Conservation (phyloP, 257 asterid genomes). For the Salvia miltiorrhiza region DNA sequence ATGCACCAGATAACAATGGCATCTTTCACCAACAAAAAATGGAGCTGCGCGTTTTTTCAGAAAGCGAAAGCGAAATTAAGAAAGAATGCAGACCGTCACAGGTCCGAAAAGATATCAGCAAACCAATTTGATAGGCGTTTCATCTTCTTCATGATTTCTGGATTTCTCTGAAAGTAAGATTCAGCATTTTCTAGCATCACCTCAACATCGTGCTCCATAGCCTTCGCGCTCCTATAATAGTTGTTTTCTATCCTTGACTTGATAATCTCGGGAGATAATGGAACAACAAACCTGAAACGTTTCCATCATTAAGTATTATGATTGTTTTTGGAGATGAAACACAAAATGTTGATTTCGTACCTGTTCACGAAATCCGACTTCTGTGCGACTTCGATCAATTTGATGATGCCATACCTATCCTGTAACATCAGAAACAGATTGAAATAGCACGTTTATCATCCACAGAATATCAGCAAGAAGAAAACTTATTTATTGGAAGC, state of each 20-base stretch:
- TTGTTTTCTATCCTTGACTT: constrained; percentile 56
- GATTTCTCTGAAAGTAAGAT: constrained; percentile 50
- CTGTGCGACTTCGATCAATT: constrained; percentile 61
- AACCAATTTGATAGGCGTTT: constrained; percentile 51
- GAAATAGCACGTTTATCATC: neutral
- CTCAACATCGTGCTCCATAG: constrained; percentile 58
- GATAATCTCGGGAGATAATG: constrained; percentile 66
- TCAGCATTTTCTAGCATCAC: constrained; percentile 63
- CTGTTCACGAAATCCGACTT: constrained; percentile 74
- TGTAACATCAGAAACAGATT: constrained; percentile 39
- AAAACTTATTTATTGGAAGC: neutral
- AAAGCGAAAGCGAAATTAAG: neutral
- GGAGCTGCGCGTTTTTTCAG: constrained; percentile 13
- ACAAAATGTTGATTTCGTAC: constrained; percentile 27
- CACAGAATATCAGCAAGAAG: neutral
- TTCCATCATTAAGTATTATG: neutral
- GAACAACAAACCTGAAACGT: constrained; percentile 81
- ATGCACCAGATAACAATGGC: constrained; percentile 3
- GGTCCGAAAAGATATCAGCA: constrained; percentile 28
- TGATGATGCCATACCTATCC: constrained; percentile 64
- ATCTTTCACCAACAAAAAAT: constrained; percentile 17
- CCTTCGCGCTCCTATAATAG: constrained; percentile 64
- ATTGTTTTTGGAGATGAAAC: neutral
- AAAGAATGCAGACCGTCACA: constrained; percentile 21
- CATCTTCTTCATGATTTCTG: constrained; percentile 55